phyloP scores from a whole-genome alignment of 2,329 filamentous ascomycete species.

The Pseudogymnoascus sp. region DNA sequence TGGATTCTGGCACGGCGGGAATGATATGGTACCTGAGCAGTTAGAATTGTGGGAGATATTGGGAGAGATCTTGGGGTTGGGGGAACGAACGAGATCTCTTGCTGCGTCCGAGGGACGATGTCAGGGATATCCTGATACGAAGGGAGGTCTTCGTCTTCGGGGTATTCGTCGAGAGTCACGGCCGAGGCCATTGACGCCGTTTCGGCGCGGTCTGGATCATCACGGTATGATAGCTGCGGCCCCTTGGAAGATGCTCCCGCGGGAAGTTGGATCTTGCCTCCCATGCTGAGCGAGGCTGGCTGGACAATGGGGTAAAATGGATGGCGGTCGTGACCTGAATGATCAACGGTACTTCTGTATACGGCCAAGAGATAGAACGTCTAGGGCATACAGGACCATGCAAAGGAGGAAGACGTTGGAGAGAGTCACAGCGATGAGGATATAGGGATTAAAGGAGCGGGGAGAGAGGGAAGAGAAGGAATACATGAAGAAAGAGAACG shows the following conservation, averaged over 20 bases:
- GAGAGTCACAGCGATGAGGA: neutral
- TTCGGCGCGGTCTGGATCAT: conserved; percentile 14
- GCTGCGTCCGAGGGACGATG: neutral
- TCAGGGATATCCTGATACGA: conserved; percentile 15
- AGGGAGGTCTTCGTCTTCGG: conserved; percentile 16
- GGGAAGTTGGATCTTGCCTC: neutral
- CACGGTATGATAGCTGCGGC: neutral
- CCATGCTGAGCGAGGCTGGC: neutral
- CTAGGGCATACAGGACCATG: neutral
- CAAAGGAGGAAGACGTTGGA: neutral
- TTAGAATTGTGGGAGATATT: neutral
- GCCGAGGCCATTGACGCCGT: conserved; percentile 20
- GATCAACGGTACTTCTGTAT: neutral
- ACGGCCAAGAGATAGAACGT: neutral
- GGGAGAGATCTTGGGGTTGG: neutral
- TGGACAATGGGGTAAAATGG: neutral
- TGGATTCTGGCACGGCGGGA: conserved; percentile 20
- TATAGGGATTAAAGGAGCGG: neutral
- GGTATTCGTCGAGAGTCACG: conserved; percentile 18
- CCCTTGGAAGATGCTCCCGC: neutral
- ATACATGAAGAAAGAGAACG: neutral
- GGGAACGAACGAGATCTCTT: neutral
- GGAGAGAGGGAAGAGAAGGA: neutral
- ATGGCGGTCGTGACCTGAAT: neutral
- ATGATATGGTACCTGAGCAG: conserved; percentile 13